Percentiles rank a stretch among this genome's conserved stretches.
phyloP scores from a whole-genome alignment of 441 rosid genomes.

The Omphalea diandra region DNA sequence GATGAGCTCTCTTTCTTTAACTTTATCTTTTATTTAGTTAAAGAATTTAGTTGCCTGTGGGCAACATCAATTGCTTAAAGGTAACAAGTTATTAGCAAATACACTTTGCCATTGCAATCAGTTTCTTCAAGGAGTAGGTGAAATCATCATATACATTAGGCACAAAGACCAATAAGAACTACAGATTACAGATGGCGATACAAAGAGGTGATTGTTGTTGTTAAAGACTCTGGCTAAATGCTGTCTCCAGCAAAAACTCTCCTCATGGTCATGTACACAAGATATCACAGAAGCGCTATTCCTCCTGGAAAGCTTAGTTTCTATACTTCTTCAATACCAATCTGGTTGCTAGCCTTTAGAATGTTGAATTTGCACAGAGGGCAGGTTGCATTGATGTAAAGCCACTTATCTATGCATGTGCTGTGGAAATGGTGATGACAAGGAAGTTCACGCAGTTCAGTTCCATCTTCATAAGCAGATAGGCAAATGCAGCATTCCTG shows the following conservation, averaged over 20 bases:
- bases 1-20: no score
- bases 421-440: slow-evolving; percentile 92
- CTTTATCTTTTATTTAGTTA: no score
- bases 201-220: not conserved
- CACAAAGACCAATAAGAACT: not conserved
- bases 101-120: no score
- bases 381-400: slow-evolving; percentile 81
- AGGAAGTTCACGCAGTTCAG: slow-evolving; percentile 85
- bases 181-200: not conserved
- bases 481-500: slow-evolving; percentile 99
- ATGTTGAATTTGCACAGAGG: slow-evolving; percentile 94
- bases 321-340: slow-evolving; percentile 56
- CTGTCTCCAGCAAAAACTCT: not conserved
- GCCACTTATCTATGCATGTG: slow-evolving; percentile 93
- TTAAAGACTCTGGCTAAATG: no score
- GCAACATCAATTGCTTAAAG: not conserved
- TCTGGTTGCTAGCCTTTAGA: slow-evolving; percentile 54
- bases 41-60: no score
- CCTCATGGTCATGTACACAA: not conserved
- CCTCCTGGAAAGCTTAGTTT: not conserved
- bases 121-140: not conserved
- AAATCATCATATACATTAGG: slow-evolving; percentile 2
- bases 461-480: slow-evolving; percentile 78
- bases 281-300: not conserved
- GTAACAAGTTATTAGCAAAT: not conserved